A percentile compares a stretch with the other conserved stretches of the same genome.
phyloP scores from a whole-genome alignment of 345 rosid species.

The Clarkia xantiana region DNA sequence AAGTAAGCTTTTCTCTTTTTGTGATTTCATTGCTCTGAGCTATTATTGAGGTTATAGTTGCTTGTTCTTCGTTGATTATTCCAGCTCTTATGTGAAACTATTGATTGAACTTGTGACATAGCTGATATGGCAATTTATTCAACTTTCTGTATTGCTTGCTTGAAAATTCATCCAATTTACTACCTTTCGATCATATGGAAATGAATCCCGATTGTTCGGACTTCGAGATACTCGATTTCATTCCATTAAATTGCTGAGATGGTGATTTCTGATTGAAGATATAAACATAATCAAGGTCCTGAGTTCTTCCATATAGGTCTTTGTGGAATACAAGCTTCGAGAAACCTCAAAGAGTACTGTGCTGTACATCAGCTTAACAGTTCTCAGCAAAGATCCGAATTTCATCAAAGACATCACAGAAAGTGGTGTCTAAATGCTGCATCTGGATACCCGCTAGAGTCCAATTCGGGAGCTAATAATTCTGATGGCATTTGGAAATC shows the following conservation, averaged over 20 bases:
- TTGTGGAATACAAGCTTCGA: conserved; percentile 19
- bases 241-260: background rate
- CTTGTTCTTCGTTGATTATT: background rate
- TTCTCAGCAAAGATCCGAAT: conserved; percentile 7
- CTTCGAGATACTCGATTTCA: background rate
- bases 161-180: too few relatives aligned
- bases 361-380: conserved; percentile 15
- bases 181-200: too few relatives aligned
- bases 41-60: too few relatives aligned
- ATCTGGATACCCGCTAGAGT: conserved; percentile 40
- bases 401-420: conserved; percentile 11
- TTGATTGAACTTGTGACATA: too few relatives aligned
- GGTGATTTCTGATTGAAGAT: background rate
- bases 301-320: conserved; percentile 10
- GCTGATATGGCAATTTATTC: too few relatives aligned
- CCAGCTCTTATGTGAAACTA: background rate
- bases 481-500: conserved; percentile 22
- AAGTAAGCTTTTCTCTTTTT: conserved; percentile 5
- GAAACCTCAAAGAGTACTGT: conserved; percentile 10
- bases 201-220: too few relatives aligned
- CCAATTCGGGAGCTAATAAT: conserved; percentile 33
- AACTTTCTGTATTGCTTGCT: too few relatives aligned
- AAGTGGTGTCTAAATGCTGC: conserved; percentile 39
- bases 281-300: background rate
- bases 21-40: background rate